phyloP scores from a whole-genome alignment of 2,329 filamentous ascomycete genomes.

The Penicillium italicum region DNA sequence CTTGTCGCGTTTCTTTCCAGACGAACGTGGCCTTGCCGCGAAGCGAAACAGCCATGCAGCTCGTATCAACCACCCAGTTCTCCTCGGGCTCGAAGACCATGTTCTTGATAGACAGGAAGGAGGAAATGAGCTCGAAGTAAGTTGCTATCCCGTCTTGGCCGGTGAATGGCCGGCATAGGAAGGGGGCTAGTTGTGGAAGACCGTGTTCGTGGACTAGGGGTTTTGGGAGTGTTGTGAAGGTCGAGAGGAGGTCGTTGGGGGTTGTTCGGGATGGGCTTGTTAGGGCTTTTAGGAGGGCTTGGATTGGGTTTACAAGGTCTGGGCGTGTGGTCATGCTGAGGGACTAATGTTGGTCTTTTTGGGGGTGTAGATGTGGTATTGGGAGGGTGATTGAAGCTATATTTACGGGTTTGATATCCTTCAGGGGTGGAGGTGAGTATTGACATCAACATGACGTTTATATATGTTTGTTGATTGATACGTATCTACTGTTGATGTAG shows the following conservation, averaged over 20 bases:
- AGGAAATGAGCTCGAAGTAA: conserved; percentile 38
- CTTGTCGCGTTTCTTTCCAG: conserved; percentile 34
- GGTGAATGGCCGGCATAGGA: conserved; percentile 42
- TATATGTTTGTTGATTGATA: not conserved
- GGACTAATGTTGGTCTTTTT: not conserved
- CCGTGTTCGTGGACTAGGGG: conserved; percentile 40
- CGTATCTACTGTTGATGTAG: not conserved
- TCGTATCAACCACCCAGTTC: conserved; percentile 39
- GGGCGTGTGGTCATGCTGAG: conserved; percentile 13
- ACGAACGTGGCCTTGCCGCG: conserved; percentile 35
- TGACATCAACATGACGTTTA: conserved; percentile 25
- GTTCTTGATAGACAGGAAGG: conserved; percentile 32
- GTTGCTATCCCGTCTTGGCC: conserved; percentile 33
- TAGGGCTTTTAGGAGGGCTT: conserved; percentile 32
- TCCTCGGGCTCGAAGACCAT: conserved; percentile 38
- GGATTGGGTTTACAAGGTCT: conserved; percentile 26
- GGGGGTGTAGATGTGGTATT: not conserved
- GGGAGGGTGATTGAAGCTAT: not conserved
- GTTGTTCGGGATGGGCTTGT: conserved; percentile 22
- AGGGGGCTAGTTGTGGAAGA: conserved; percentile 40
- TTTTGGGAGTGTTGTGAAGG: conserved; percentile 33
- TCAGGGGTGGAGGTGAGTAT: not conserved
- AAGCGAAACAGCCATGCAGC: conserved; percentile 31
- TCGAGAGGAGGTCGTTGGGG: conserved; percentile 28
- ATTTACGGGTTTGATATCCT: not conserved